A percentile compares a stretch with the other conserved stretches of the same genome.
These are phyloP conservation scores for Diospyros kaki DNA, from an alignment of 148 eudicot species.

Conservation along the genomic window DNA sequence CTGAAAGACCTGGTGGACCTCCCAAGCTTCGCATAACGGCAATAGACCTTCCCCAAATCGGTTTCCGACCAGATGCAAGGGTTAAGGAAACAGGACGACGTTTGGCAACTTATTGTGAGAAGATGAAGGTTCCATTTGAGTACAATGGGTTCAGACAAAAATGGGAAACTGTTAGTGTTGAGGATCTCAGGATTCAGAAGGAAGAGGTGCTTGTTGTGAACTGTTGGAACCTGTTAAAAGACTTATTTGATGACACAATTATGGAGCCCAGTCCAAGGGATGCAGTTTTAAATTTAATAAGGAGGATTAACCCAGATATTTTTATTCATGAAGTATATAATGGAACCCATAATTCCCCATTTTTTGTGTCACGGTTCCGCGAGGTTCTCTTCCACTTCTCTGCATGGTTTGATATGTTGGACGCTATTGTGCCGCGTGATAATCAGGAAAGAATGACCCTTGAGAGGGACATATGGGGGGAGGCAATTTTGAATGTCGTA, in stretches of 20 bases:
- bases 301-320: slow-evolving; percentile 39
- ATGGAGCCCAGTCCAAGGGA: slow-evolving; percentile 44
- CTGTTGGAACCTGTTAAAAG: slow-evolving; percentile 31
- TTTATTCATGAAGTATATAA: slow-evolving; percentile 46
- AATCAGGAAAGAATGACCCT: slow-evolving; percentile 33
- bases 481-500: slow-evolving; percentile 37
- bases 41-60: slow-evolving; percentile 43
- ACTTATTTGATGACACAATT: slow-evolving; percentile 43
- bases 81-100: slow-evolving; percentile 46
- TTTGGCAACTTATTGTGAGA: slow-evolving; percentile 40
- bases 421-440: slow-evolving; percentile 34
- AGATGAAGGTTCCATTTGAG: slow-evolving; percentile 41
- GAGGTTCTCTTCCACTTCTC: slow-evolving; percentile 45
- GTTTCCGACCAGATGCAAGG: slow-evolving; percentile 43
- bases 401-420: slow-evolving; percentile 38
- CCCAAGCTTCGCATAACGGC: slow-evolving; percentile 44
- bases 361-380: slow-evolving; percentile 51
- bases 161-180: slow-evolving; percentile 32
- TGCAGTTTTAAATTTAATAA: slow-evolving; percentile 36
- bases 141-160: slow-evolving; percentile 33
- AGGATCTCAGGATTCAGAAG: slow-evolving; percentile 30
- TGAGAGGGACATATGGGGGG: slow-evolving; percentile 40
- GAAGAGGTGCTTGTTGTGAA: slow-evolving; percentile 48
- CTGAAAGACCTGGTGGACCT: slow-evolving; percentile 30
- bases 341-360: slow-evolving; percentile 52